Evolutionary conservation across 305 asterid species (phyloP), one percentile per base, ranked within the genome.

Genomic region (Fraxinus sp.): DNA sequence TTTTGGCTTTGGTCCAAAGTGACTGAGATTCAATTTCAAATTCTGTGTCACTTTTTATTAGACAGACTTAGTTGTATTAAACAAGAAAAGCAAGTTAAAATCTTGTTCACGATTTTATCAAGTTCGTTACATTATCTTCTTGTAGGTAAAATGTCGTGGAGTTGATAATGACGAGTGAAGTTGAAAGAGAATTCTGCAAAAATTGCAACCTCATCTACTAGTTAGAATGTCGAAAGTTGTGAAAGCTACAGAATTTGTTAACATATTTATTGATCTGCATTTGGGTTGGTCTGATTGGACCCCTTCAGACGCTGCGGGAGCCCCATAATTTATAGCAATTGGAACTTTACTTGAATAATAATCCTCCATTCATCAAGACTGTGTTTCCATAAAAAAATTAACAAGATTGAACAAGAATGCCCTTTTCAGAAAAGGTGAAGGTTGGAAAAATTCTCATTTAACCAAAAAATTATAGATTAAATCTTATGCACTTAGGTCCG

Each of bases 191-290:
- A 70, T 22, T 37, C 81, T 77, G 73, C 83, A 80, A 62, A 82
- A 22, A 64, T 75, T 80, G 75, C 77, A 43, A 30, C 16, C 85
- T 75, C 86, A 79, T 46, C 85, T 75, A 73, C 89, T 72, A 14
- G 71, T 82, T 78, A 72, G 89, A 87, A 87, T 89, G 92, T 87
- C 86, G 82, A 87, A 82, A 87, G 79, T 78, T 73, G 30, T 35
- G 86, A 91, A 71, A 89, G 84, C 83, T 80, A 68, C 84, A 24
- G 36, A 28, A 78, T 80, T 88, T 79, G 85, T 81, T n/a, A 5
- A 52, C 64, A 52, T n/a, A 52, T 52, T 52, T 52, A 52, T 52
- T 52, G 64, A 52, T 52, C 64, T 52, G 64, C 64, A 62, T 62
- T 36, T 0, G 10, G 41, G 41, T 30, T 32, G 76, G 76, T 28